Conservation (phyloP, 345 rosid genomes). For the Euphorbia pulcherrima region DNA sequence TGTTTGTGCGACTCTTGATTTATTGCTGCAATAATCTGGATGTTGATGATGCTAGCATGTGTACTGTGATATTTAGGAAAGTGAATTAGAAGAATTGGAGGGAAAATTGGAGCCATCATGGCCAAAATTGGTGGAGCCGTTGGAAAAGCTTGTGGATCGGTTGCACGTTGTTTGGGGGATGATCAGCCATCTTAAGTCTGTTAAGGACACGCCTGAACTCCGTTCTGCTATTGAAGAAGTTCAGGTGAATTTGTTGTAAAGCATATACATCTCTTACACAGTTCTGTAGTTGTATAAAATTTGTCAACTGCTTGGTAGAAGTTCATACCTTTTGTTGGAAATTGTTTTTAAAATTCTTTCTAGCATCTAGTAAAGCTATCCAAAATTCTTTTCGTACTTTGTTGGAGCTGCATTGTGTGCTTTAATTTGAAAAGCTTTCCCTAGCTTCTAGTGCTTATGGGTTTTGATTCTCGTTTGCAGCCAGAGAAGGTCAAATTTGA, state of each 20-base stretch:
- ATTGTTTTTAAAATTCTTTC: neutral
- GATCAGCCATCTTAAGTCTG: conserved; percentile 75
- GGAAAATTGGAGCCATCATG: conserved; percentile 69
- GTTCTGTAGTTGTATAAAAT: no score
- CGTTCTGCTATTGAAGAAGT: conserved; percentile 93
- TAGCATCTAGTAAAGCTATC: neutral
- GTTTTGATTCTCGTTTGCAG: conserved; percentile 36
- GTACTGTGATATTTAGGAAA: conserved; percentile 45
- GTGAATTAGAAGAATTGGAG: conserved; percentile 69
- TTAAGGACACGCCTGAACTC: conserved; percentile 78
- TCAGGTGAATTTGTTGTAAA: conserved; percentile 44
- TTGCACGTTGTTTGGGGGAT: conserved; percentile 72
- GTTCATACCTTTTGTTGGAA: neutral
- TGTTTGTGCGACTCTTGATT: neutral
- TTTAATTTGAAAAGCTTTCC: neutral
- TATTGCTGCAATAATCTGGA: no score
- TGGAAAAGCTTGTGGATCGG: conserved; percentile 73
- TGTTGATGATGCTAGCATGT: neutral
- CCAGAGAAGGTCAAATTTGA: conserved; percentile 72
- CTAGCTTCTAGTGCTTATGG: conserved; percentile 11
- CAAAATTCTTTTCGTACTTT: neutral
- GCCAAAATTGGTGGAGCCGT: conserved; percentile 83
- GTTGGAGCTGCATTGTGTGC: conserved; percentile 3
- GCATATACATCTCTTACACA: no score
- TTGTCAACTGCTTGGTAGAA: neutral